These are phyloP conservation scores for Pugionium dolabratum DNA, from an alignment of 345 rosid species.

Conservation along the genomic window DNA sequence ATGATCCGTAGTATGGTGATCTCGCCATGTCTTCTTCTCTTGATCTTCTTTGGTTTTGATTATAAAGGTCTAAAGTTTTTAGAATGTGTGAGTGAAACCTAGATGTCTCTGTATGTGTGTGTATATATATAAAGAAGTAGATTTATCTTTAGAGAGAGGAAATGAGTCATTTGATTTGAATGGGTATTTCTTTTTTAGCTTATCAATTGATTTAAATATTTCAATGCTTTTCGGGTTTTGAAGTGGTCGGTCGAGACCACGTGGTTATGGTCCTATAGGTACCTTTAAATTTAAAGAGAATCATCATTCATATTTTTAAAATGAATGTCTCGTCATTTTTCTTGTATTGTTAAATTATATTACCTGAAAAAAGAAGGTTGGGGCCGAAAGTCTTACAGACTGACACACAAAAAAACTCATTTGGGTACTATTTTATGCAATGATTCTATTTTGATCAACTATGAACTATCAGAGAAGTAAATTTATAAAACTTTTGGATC, in stretches of 20 bases:
- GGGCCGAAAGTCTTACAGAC: not conserved
- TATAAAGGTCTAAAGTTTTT: not conserved
- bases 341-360: not conserved
- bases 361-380: not conserved
- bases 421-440: no score
- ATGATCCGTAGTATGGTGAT: slow-evolving; percentile 42
- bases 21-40: slow-evolving; percentile 36
- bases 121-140: slow-evolving; percentile 22
- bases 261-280: slow-evolving; percentile 36
- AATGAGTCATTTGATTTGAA: slow-evolving; percentile 27
- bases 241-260: slow-evolving; percentile 44
- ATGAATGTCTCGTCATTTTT: slow-evolving; percentile 9
- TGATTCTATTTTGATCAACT: no score
- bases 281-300: slow-evolving; percentile 23
- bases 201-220: slow-evolving; percentile 22
- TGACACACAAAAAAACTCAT: no score
- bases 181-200: not conserved
- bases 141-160: slow-evolving; percentile 27
- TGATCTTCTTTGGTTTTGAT: slow-evolving; percentile 31
- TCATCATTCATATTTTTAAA: not conserved
- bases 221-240: slow-evolving; percentile 26
- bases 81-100: slow-evolving; percentile 25
- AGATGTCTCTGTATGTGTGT: slow-evolving; percentile 22
- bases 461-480: no score
- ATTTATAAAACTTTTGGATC: no score